Conservation (phyloP, 106 monocot genomes). For the Dendrobium chrysotoxum region DNA sequence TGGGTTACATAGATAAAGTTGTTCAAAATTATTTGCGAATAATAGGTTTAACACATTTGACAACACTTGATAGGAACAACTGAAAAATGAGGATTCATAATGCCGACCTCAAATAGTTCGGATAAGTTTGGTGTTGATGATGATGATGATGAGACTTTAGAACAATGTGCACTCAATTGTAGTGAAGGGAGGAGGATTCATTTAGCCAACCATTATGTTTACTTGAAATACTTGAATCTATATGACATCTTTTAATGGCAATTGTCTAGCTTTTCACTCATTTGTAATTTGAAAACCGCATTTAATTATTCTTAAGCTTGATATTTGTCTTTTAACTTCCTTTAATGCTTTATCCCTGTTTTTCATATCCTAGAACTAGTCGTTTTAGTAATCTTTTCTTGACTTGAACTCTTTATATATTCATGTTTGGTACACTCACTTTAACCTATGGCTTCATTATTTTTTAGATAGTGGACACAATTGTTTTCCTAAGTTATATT, state of each 20-base stretch:
- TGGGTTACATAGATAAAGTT: too few relatives aligned
- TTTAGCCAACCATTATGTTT: background rate
- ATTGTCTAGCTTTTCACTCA: background rate
- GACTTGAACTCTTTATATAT: too few relatives aligned
- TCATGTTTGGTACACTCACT: too few relatives aligned
- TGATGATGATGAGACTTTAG: background rate
- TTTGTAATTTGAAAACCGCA: background rate
- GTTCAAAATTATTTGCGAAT: too few relatives aligned
- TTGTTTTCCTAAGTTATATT: too few relatives aligned
- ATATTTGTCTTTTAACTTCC: background rate
- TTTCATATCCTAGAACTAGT: background rate
- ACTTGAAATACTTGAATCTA: background rate
- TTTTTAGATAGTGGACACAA: too few relatives aligned
- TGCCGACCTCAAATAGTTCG: background rate
- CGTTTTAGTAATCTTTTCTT: too few relatives aligned
- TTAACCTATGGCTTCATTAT: too few relatives aligned
- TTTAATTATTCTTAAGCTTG: background rate
- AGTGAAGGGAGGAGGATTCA: background rate
- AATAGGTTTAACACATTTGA: too few relatives aligned
- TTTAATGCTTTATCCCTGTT: background rate
- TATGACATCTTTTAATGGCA: background rate
- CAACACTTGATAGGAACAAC: too few relatives aligned
- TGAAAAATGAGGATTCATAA: too few relatives aligned
- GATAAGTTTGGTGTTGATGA: background rate
- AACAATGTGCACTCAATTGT: background rate